A percentile compares a stretch with the other conserved stretches of the same genome.
Evolutionary conservation across 495 filamentous ascomycete genomes (phyloP).

Genomic region (Podospora sp.): DNA sequence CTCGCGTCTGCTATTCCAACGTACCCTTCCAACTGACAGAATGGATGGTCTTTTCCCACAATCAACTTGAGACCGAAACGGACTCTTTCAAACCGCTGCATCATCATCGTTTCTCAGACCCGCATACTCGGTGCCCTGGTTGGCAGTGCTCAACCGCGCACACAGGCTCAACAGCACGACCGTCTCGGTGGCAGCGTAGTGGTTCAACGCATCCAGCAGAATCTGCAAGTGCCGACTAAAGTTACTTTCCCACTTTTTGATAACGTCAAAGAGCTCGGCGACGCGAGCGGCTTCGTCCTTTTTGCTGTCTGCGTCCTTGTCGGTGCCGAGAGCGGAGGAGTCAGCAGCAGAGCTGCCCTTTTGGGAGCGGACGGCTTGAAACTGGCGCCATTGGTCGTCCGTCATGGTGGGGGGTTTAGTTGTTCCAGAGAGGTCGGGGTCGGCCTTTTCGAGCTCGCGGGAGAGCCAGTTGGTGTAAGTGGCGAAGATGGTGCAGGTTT

Average conservation of each 20-base stretch:
- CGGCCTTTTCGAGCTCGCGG: conserved; percentile 73
- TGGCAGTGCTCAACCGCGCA: conserved; percentile 73
- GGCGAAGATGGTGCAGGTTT: conserved; percentile 89
- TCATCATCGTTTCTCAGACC: conserved; percentile 53
- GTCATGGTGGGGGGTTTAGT: conserved; percentile 56
- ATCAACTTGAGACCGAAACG: neutral
- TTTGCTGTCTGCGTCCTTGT: conserved; percentile 14
- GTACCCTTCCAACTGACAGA: neutral
- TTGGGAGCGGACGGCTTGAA: conserved; percentile 43
- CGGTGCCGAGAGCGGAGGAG: neutral
- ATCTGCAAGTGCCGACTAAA: conserved; percentile 91
- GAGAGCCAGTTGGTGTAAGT: conserved; percentile 80
- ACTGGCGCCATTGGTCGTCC: conserved; percentile 54
- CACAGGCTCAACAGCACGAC: conserved; percentile 88
- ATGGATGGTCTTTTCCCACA: no score
- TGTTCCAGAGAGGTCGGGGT: conserved; percentile 67
- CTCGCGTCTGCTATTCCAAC: neutral
- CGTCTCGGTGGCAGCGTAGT: conserved; percentile 96
- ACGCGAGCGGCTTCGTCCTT: conserved; percentile 49
- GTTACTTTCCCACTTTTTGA: conserved; percentile 87
- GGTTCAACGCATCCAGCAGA: conserved; percentile 88
- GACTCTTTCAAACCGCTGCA: conserved; percentile 7
- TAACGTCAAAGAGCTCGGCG: conserved; percentile 77
- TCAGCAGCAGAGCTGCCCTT: conserved; percentile 24
- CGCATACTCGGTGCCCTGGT: conserved; percentile 63